Conservation (phyloP, 1,284 basidiomycete genomes). For the Stygiomarasmius scandens region DNA sequence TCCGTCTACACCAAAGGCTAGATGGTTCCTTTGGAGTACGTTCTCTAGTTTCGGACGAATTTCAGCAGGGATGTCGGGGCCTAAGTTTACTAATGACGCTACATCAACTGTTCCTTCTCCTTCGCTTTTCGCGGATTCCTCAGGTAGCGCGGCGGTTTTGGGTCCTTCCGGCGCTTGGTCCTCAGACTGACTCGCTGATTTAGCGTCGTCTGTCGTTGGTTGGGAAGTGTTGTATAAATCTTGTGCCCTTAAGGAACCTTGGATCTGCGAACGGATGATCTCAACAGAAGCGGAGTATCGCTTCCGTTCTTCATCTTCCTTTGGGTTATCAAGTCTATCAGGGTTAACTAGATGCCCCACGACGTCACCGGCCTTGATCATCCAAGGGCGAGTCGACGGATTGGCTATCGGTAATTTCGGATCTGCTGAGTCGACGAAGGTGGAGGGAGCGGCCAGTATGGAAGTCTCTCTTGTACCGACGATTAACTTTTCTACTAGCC, state of each 20-base stretch:
- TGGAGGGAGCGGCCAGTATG: background rate
- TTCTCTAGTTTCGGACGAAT: conserved; percentile 13
- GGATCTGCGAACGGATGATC: background rate
- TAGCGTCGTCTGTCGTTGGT: no score
- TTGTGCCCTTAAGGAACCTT: background rate
- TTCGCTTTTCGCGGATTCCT: no score
- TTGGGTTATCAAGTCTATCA: background rate
- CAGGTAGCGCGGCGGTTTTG: background rate
- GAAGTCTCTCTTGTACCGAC: background rate
- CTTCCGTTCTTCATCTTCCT: background rate
- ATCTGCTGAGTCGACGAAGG: background rate
- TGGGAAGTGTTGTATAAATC: background rate
- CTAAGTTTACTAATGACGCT: background rate
- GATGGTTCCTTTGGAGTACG: conserved; percentile 19
- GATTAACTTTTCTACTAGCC: conserved; percentile 1
- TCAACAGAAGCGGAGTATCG: background rate
- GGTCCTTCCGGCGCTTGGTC: background rate
- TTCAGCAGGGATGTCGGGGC: conserved; percentile 15
- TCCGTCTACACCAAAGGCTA: conserved; percentile 28
- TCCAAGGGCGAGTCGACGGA: background rate
- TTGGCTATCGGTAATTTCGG: background rate
- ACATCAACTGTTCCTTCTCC: background rate
- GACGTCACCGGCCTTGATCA: background rate
- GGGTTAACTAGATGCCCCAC: background rate
- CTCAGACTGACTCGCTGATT: no score